A percentile compares a stretch with the other conserved stretches of the same genome.
Evolutionary conservation across 805 yeast genomes (phyloP).

Genomic region (Torulaspora indica): DNA sequence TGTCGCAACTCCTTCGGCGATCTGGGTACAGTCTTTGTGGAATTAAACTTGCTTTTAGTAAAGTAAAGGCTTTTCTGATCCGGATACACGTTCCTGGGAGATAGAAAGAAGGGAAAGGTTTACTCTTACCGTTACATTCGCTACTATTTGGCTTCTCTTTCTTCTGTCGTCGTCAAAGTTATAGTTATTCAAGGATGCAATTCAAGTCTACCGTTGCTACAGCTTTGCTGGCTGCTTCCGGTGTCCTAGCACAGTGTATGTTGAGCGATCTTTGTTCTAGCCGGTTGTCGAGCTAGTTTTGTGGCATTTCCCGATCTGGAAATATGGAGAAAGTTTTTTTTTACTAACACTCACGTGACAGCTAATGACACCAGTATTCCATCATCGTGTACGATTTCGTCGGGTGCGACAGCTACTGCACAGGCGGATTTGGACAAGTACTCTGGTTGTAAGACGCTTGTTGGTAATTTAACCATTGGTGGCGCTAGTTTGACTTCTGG

Average conservation of each 20-base stretch:
- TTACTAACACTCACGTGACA: conserved; percentile 14
- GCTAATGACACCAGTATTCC: conserved; percentile 48
- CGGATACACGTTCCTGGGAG: not conserved
- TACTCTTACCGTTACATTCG: not conserved
- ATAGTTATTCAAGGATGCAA: conserved; percentile 42
- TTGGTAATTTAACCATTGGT: conserved; percentile 69
- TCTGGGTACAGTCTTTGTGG: too few relatives aligned
- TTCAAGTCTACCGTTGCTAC: conserved; percentile 47
- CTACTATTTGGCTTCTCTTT: not conserved
- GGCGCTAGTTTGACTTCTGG: conserved; percentile 57
- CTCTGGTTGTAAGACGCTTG: conserved; percentile 69
- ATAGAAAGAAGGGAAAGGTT: not conserved
- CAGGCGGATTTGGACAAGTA: conserved; percentile 73
- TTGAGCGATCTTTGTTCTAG: not conserved
- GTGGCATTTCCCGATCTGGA: not conserved
- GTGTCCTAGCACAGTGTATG: conserved; percentile 39
- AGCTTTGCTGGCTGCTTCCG: conserved; percentile 46
- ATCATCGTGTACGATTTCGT: conserved; percentile 61
- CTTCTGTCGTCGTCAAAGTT: not conserved
- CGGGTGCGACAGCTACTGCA: conserved; percentile 65
- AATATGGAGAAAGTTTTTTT: not conserved
- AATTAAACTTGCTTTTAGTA: too few relatives aligned
- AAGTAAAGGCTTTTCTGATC: not conserved
- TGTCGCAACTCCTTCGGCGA: not conserved
- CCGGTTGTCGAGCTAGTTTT: too few relatives aligned